These are phyloP conservation scores for Epichloe amarillans DNA, from an alignment of 2,329 filamentous ascomycete genomes.

Conservation along the genomic window DNA sequence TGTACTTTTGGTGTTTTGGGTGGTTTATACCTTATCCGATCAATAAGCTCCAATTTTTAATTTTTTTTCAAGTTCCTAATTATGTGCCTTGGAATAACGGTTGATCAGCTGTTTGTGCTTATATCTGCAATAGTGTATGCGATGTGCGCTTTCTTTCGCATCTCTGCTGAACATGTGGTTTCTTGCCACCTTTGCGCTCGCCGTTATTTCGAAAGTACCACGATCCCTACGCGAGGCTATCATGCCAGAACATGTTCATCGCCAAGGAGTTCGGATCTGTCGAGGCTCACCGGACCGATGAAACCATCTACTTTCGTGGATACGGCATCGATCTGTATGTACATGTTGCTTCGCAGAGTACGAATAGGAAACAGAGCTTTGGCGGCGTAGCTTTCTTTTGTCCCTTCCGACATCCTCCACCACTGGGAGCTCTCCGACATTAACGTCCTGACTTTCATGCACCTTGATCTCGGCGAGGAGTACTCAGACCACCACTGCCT, in stretches of 20 bases:
- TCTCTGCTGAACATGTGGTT: background rate
- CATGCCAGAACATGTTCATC: conserved; percentile 2
- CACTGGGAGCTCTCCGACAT: no score
- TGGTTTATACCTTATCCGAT: no score
- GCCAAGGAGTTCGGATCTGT: background rate
- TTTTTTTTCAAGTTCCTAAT: no score
- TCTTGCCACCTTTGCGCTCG: background rate
- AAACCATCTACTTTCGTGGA: background rate
- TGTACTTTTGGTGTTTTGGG: background rate
- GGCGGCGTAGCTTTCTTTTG: background rate
- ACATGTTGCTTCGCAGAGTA: background rate
- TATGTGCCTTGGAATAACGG: background rate
- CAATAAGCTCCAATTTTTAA: no score
- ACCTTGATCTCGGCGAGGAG: no score
- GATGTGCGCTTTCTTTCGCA: no score
- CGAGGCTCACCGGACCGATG: background rate
- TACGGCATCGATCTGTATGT: background rate
- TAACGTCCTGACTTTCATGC: no score
- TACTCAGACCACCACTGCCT: no score
- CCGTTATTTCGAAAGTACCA: background rate
- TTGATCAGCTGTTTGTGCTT: background rate
- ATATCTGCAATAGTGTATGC: background rate
- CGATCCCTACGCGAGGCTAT: conserved; percentile 3
- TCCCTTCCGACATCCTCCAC: no score
- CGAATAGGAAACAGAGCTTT: background rate